Conservation (phyloP, 148 eudicot species). For the Polygonum aviculare region DNA sequence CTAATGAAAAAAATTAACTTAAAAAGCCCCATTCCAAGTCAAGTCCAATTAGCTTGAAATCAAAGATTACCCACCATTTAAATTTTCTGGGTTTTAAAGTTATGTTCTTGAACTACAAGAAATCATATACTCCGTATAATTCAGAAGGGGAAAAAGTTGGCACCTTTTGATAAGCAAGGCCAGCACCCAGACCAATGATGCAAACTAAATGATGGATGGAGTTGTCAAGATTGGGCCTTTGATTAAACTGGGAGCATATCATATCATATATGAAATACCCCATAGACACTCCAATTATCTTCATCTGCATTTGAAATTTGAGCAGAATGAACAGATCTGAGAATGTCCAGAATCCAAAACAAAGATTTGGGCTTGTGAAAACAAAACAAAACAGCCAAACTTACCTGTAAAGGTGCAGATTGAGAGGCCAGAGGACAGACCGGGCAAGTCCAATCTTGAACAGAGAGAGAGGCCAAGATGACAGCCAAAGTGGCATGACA, state of each 20-base stretch:
- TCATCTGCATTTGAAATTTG: constrained; percentile 39
- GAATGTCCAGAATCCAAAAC: too few relatives aligned
- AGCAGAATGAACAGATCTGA: not conserved
- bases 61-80: not conserved
- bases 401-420: constrained; percentile 9
- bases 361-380: not conserved
- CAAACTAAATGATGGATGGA: constrained; percentile 75
- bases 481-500: constrained; percentile 61
- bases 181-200: constrained; percentile 74
- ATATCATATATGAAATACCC: constrained; percentile 74
- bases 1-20: not conserved
- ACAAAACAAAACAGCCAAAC: too few relatives aligned
- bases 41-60: not conserved
- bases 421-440: not conserved
- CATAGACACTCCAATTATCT: constrained; percentile 45
- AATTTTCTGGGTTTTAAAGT: not conserved
- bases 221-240: constrained; percentile 50
- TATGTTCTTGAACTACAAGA: not conserved
- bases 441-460: constrained; percentile 62
- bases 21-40: not conserved
- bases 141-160: not conserved
- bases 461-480: constrained; percentile 38
- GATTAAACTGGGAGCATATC: constrained; percentile 53
- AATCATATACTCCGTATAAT: too few relatives aligned
- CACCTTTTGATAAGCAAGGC: constrained; percentile 76